Percentiles rank a stretch among this genome's conserved stretches.
Conservation (phyloP, 2,329 filamentous ascomycete genomes). For the Penicillium sp. region DNA sequence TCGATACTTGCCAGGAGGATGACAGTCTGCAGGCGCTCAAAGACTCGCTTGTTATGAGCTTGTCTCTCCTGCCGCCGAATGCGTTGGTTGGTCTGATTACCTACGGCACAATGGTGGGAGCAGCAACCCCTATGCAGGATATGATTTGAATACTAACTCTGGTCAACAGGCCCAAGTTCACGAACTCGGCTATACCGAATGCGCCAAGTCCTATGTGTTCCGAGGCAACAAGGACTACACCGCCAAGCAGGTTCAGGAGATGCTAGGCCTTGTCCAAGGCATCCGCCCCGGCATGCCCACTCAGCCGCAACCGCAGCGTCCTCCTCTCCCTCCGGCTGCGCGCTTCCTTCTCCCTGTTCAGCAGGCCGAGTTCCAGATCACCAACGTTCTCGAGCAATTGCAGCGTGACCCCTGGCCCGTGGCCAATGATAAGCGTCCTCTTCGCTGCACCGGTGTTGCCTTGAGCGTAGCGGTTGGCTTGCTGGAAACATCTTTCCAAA, state of each 20-base stretch:
- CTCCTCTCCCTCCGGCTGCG: slow-evolving; percentile 72
- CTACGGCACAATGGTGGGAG: slow-evolving; percentile 77
- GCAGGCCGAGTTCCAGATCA: slow-evolving; percentile 95
- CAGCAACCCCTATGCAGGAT: not conserved
- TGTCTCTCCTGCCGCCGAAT: slow-evolving; percentile 59
- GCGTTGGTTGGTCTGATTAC: slow-evolving; percentile 62
- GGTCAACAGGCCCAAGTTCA: slow-evolving; percentile 75
- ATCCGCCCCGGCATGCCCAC: slow-evolving; percentile 65
- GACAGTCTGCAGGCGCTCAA: slow-evolving; percentile 63
- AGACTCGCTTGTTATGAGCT: slow-evolving; percentile 63
- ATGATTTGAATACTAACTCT: slow-evolving; percentile 4
- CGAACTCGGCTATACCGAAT: slow-evolving; percentile 96
- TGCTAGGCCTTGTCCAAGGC: slow-evolving; percentile 75
- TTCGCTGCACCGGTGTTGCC: slow-evolving; percentile 94
- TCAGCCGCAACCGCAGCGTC: slow-evolving; percentile 64
- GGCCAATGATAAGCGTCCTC: slow-evolving; percentile 80
- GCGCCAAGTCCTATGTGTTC: slow-evolving; percentile 98
- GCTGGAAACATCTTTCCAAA: slow-evolving; percentile 91
- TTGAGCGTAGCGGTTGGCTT: slow-evolving; percentile 89
- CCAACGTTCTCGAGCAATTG: slow-evolving; percentile 88
- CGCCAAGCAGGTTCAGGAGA: slow-evolving; percentile 99
- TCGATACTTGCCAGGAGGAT: slow-evolving; percentile 65
- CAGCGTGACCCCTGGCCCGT: slow-evolving; percentile 98
- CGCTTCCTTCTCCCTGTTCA: slow-evolving; percentile 91
- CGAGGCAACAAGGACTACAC: slow-evolving; percentile 95